Evolutionary conservation across 371 early-diverging fungal genomes (phyloP), one percentile per base, ranked within the genome.

Genomic region (Smittium mucronatum): DNA sequence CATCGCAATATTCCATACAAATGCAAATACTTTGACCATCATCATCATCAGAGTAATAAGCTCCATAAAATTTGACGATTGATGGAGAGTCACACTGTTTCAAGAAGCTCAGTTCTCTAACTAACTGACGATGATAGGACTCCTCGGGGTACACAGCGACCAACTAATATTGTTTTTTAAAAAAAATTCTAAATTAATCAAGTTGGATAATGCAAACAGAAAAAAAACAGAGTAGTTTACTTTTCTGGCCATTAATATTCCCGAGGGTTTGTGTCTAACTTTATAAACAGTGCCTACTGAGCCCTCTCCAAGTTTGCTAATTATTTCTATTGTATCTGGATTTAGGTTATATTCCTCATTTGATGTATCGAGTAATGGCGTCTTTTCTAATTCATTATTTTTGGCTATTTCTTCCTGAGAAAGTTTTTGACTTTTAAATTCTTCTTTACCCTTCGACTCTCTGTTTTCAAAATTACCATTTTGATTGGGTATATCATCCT

Each of bases 51-150:
- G 93, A 91, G 65, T 90, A 80, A 77, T 88, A 96, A 0, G 95
- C 94, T 59, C 98, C 98, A 75, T 88, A 95, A 75, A 89, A 97
- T 17, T 89, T 86, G 0, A 98, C 95, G 70, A 97, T 95, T 76
- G 92, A 89, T 15, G 90, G 90, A 26, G 91, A 91, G 72, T 91
- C 82, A 80, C 97, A 98, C 61, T 86, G 86, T 65, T 89, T 87
- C 71, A 97, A 78, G 63, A 94, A 88, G 63, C 88, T 83, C 47
- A 97, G 83, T 76, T 98, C 98, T 36, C 95, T 89, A 64, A 94
- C 78, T 64, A 97, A 91, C 79, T 94, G 88, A 71, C 85, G 84
- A 75, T 87, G 93, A 76, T 84, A 86, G 36, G 73, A 69, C 58
- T 74, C 78, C 64, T 78, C 82, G 2, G 80, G 80, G 11, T 80